These are phyloP conservation scores for Fistulifera pelliculosa DNA, from an alignment of 108 stramenopile species.

Conservation along the genomic window DNA sequence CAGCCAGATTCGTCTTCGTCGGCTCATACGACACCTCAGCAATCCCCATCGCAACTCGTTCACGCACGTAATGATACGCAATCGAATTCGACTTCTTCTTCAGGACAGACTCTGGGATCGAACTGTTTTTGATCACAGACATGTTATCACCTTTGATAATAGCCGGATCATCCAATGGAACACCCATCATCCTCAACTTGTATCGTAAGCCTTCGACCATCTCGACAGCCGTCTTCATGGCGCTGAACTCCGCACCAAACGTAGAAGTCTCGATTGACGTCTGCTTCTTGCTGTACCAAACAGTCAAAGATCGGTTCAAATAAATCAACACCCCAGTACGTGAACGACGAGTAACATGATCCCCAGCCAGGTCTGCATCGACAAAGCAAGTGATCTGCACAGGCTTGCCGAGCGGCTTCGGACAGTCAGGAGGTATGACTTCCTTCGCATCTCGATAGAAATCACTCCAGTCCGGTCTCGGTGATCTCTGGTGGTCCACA, in stretches of 20 bases:
- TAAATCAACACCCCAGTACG: slow-evolving; percentile 47
- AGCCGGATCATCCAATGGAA: slow-evolving; percentile 19
- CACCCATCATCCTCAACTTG: slow-evolving; percentile 56
- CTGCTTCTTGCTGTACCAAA: slow-evolving; percentile 43
- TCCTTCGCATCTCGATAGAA: slow-evolving; percentile 21
- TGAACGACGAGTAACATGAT: slow-evolving; percentile 32
- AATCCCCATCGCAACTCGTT: slow-evolving; percentile 20
- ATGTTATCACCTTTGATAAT: slow-evolving; percentile 31
- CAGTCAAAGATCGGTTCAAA: slow-evolving; percentile 38
- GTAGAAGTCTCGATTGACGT: slow-evolving; percentile 42
- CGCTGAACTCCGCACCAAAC: slow-evolving; percentile 45
- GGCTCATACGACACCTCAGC: slow-evolving; percentile 11
- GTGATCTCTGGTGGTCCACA: neutral
- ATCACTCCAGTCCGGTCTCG: slow-evolving; percentile 11
- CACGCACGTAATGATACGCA: slow-evolving; percentile 34
- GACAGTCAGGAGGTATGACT: slow-evolving; percentile 19
- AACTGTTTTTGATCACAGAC: slow-evolving; percentile 25
- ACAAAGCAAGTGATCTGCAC: slow-evolving; percentile 25
- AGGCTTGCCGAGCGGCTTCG: slow-evolving; percentile 20
- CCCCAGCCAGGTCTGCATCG: slow-evolving; percentile 49
- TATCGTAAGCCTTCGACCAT: slow-evolving; percentile 35
- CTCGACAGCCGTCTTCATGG: slow-evolving; percentile 28
- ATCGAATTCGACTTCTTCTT: slow-evolving; percentile 42
- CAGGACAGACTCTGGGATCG: slow-evolving; percentile 25
- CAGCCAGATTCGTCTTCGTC: slow-evolving; percentile 27